phyloP scores from a whole-genome alignment of 83 land plant genomes.

The Diphasiastrum complanatum region DNA sequence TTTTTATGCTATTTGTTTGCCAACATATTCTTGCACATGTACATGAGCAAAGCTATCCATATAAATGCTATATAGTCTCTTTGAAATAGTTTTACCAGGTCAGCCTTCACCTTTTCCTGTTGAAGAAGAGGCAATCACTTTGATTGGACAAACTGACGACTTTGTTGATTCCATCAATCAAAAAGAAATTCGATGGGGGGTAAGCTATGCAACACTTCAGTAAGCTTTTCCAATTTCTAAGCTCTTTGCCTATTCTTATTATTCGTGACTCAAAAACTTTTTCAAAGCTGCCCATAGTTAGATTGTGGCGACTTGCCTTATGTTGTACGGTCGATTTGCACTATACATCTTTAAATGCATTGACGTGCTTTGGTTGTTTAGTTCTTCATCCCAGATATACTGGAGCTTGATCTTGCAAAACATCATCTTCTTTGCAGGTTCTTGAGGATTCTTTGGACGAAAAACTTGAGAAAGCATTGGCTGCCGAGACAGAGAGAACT shows the following conservation, averaged over 20 bases:
- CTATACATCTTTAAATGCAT: not conserved
- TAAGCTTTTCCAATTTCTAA: not conserved
- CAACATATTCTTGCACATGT: constrained; percentile 6
- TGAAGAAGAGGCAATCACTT: constrained; percentile 57
- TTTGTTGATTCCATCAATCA: constrained; percentile 67
- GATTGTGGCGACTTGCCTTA: too few species aligned
- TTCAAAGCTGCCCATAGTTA: not conserved
- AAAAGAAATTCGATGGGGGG: constrained; percentile 97
- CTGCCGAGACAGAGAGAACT: constrained; percentile 66
- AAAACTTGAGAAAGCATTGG: constrained; percentile 63
- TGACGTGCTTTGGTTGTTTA: not conserved
- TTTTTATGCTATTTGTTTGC: not conserved
- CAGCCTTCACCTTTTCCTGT: constrained; percentile 71
- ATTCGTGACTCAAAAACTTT: not conserved
- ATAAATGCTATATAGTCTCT: constrained; percentile 2
- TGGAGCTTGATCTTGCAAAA: not conserved
- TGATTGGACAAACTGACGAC: constrained; percentile 60
- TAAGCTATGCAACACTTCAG: constrained; percentile 22
- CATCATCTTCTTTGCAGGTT: constrained; percentile 31
- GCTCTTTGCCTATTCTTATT: not conserved
- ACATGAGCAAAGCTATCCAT: not conserved
- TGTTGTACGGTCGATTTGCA: not conserved
- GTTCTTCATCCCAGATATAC: not conserved
- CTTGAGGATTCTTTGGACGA: constrained; percentile 95
- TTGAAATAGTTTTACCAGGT: constrained; percentile 76